Evolutionary conservation across 192 early-diverging fungal species (phyloP), one percentile per base, ranked within the genome.

Genomic region (Globomyces pollinis-pini): DNA sequence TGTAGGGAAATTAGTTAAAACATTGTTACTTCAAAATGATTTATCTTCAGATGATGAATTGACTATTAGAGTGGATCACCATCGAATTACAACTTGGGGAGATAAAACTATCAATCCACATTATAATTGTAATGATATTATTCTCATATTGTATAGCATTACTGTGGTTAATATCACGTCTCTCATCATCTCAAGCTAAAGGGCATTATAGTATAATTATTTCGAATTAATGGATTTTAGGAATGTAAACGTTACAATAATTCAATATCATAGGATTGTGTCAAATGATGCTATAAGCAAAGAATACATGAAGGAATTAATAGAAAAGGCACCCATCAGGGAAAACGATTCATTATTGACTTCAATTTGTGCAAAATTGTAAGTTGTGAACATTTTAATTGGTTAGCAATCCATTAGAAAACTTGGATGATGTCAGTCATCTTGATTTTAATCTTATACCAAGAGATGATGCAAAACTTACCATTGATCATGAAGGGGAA

Each of bases 381-480:
- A n/a, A n/a, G n/a, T n/a, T n/a, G n/a, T n/a, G n/a, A n/a, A n/a
- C n/a, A n/a, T n/a, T n/a, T n/a, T 64, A 51, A 38, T 56, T 2
- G 31, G 7, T 6, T 12, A 38, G 30, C 42, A 57, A 62, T 31
- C 57, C 52, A 45, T 58, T 47, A 11, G 44, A 47, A 47, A 47
- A 67, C 13, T 44, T 50, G 16, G 57, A 60, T 20, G 55, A 44
- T 23, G 21, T 45, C 43, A 29, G 18, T 15, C 45, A 69, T 35
- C 63, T 60, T 8, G 57, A 58, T 12, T 73, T 67, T 60, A 68
- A 73, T 61, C 62, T 73, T 33, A 38, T 73, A 9, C 71, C 71
- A 28, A 28, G 64, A 23, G 57, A 53, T 39, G 50, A 66, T 53
- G 42, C 47, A 24, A 35, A 32, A 28, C 32, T 73, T 30, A 35